These are phyloP conservation scores for Ramaria sp. DNA, from an alignment of 768 basidiomycete genomes.

Conservation along the genomic window DNA sequence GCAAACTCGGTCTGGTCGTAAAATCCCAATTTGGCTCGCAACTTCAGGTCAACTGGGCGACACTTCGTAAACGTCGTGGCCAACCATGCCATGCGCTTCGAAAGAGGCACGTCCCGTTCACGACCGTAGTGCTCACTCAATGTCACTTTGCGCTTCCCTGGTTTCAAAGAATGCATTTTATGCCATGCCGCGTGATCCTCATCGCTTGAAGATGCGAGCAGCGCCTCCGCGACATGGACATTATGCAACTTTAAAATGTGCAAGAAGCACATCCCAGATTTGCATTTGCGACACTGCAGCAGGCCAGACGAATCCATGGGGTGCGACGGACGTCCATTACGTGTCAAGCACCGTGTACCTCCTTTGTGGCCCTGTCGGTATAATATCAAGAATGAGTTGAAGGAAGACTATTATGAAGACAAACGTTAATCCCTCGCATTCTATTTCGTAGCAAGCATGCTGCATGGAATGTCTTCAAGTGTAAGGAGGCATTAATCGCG, in stretches of 20 bases:
- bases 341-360: conserved; percentile 5
- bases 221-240: conserved; percentile 27
- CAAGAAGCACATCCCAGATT: conserved; percentile 23
- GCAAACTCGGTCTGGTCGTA: background rate
- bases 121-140: background rate
- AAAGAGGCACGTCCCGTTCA: background rate
- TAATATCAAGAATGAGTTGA: conserved; percentile 9
- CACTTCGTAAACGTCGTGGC: background rate
- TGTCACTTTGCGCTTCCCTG: background rate
- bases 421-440: background rate
- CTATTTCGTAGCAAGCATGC: conserved; percentile 2
- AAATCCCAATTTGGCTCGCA: conserved; percentile 5
- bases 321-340: conserved; percentile 13
- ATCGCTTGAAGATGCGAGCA: conserved; percentile 16
- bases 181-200: conserved; percentile 22
- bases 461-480: conserved; percentile 2
- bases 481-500: background rate
- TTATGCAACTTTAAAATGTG: conserved; percentile 24
- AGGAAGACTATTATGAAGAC: background rate
- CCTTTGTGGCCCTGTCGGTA: background rate
- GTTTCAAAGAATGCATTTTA: background rate
- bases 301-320: conserved; percentile 25
- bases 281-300: conserved; percentile 28
- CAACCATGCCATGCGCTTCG: background rate
- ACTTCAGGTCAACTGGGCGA: conserved; percentile 1